These are phyloP conservation scores for Tricholoma sp. DNA, from an alignment of 768 basidiomycete genomes.

Conservation along the genomic window DNA sequence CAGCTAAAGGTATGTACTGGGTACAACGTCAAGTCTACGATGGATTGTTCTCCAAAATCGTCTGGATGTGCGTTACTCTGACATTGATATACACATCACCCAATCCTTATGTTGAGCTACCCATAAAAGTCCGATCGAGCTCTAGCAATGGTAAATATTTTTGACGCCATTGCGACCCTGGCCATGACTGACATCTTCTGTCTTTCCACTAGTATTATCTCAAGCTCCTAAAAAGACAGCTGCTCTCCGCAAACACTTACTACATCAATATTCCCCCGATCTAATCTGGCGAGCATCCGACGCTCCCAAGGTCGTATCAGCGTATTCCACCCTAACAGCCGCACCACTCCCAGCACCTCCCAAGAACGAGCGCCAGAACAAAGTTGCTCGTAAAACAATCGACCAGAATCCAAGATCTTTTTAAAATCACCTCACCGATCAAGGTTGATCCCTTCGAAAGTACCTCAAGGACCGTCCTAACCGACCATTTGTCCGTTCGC, in stretches of 20 bases:
- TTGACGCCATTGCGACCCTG: background rate
- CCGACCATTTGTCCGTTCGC: background rate
- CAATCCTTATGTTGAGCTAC: background rate
- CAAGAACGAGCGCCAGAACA: constrained; percentile 14
- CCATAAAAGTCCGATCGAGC: background rate
- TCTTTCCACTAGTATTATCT: background rate
- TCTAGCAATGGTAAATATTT: background rate
- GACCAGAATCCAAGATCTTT: background rate
- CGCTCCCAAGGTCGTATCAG: background rate
- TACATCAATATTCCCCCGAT: background rate
- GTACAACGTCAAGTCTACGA: background rate
- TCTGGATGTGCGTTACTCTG: background rate
- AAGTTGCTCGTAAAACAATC: constrained; percentile 14
- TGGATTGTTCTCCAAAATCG: background rate
- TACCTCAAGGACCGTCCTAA: background rate
- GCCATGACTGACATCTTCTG: background rate
- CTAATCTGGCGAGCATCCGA: background rate
- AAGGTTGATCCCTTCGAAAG: background rate
- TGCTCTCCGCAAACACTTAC: background rate
- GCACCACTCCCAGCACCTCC: constrained; percentile 16
- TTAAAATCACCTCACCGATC: background rate
- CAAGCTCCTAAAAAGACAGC: background rate
- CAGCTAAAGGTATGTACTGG: background rate
- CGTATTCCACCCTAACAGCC: constrained; percentile 1
- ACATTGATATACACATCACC: background rate